These are phyloP conservation scores for Cladophialophora bantiana DNA, from an alignment of 2,329 filamentous ascomycete species.

Conservation along the genomic window DNA sequence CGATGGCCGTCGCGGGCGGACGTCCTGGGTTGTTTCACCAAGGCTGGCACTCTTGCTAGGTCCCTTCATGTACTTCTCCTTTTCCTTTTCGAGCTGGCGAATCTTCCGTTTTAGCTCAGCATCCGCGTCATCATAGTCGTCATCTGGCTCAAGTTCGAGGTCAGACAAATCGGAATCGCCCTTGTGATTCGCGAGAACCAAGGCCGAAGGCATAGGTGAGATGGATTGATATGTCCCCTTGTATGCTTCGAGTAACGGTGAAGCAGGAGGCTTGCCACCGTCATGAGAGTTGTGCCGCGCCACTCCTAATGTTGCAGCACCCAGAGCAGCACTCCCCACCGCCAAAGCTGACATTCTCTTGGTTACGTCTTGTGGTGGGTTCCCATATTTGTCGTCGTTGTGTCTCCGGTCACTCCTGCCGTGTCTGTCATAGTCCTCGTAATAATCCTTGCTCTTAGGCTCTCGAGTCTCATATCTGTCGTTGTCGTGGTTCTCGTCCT, in stretches of 20 bases:
- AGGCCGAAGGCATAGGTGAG: slow-evolving; percentile 89
- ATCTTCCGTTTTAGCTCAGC: slow-evolving; percentile 46
- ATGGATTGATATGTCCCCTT: slow-evolving; percentile 92
- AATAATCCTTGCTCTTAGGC: slow-evolving; percentile 34
- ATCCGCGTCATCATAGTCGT: slow-evolving; percentile 43
- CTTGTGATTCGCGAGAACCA: slow-evolving; percentile 64
- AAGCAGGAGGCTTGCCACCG: slow-evolving; percentile 68
- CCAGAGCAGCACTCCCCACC: slow-evolving; percentile 45
- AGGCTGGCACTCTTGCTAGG: slow-evolving; percentile 18
- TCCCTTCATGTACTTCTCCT: slow-evolving; percentile 41
- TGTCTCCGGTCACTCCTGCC: slow-evolving; percentile 16
- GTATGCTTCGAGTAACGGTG: slow-evolving; percentile 89
- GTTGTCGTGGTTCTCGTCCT: slow-evolving; percentile 24
- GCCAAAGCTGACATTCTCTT: slow-evolving; percentile 42
- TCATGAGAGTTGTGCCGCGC: slow-evolving; percentile 43
- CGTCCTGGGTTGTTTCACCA: slow-evolving; percentile 23
- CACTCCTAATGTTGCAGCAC: slow-evolving; percentile 50
- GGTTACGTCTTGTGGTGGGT: slow-evolving; percentile 33
- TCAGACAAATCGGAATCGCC: slow-evolving; percentile 62
- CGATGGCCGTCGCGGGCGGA: slow-evolving; percentile 26
- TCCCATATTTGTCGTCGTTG: slow-evolving; percentile 29
- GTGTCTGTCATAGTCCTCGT: slow-evolving; percentile 23
- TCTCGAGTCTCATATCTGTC: slow-evolving; percentile 31
- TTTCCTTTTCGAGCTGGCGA: slow-evolving; percentile 43
- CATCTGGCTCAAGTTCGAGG: slow-evolving; percentile 45